phyloP scores from a whole-genome alignment of 108 stramenopile genomes.

The Nitzschia sp. region DNA sequence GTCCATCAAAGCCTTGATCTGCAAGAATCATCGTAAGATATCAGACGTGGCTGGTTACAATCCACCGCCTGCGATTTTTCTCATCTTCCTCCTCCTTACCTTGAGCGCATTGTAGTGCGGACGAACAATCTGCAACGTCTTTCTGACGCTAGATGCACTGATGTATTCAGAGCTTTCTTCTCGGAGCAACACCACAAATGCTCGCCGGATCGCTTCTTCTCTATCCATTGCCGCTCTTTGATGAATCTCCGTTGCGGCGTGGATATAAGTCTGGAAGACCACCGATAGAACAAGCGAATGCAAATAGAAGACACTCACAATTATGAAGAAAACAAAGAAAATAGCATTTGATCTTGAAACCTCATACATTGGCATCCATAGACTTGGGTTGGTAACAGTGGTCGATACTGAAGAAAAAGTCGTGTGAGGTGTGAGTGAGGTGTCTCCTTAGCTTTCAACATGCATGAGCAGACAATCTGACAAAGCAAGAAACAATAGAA shows the following conservation, averaged over 20 bases:
- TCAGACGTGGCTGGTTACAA: no score
- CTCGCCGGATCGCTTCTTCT: constrained; percentile 45
- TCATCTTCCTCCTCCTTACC: constrained; percentile 10
- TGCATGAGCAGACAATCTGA: not conserved
- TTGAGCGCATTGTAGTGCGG: constrained; percentile 58
- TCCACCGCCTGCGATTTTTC: no score
- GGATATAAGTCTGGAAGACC: constrained; percentile 65
- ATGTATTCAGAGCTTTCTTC: constrained; percentile 25
- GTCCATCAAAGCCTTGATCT: constrained; percentile 58
- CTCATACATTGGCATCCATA: constrained; percentile 71
- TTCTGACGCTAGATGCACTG: constrained; percentile 32
- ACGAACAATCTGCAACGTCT: constrained; percentile 42
- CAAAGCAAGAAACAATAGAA: not conserved
- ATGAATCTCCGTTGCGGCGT: constrained; percentile 43
- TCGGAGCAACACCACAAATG: constrained; percentile 38
- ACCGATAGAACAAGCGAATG: constrained; percentile 60
- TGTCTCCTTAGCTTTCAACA: no score
- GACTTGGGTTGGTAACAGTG: constrained; percentile 53
- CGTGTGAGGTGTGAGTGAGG: not conserved
- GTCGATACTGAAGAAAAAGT: constrained; percentile 38
- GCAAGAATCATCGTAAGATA: not conserved
- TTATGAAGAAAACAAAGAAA: constrained; percentile 55
- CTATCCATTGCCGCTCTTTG: constrained; percentile 34
- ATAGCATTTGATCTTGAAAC: constrained; percentile 30
- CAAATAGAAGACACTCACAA: constrained; percentile 46